Evolutionary conservation across 176 grass and related monocot species (phyloP).

Genomic region (Ampelocalamus luodianensis): DNA sequence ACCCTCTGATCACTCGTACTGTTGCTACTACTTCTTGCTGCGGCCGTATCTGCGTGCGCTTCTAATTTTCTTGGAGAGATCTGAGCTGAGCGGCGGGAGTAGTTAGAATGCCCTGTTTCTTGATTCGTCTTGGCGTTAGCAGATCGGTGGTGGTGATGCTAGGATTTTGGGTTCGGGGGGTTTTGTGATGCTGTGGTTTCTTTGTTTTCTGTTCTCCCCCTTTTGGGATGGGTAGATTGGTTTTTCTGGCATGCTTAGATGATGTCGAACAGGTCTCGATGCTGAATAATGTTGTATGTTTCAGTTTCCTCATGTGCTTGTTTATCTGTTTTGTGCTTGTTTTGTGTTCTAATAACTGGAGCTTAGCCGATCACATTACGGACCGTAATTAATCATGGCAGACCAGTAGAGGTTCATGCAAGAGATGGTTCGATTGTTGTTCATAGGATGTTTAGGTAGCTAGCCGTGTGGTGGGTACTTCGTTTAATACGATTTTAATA

Average conservation of each 20-base stretch:
- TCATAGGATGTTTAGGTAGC: not conserved
- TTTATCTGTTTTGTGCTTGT: not conserved
- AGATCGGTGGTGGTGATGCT: constrained; percentile 5
- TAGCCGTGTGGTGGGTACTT: not conserved
- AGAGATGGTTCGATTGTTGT: not conserved
- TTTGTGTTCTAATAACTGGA: not conserved
- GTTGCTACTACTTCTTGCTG: not conserved
- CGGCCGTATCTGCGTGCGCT: not conserved
- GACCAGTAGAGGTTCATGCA: not conserved
- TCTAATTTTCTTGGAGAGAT: constrained; percentile 7
- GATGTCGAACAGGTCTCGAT: not conserved
- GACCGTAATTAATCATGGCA: constrained; percentile 10
- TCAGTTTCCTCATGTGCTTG: not conserved
- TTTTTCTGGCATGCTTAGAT: not conserved
- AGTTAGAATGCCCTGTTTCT: constrained; percentile 24
- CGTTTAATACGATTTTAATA: not conserved
- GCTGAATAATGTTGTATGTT: not conserved
- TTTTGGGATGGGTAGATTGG: not conserved
- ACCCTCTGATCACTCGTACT: constrained; percentile 27
- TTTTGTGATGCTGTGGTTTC: not conserved
- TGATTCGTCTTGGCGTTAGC: not conserved
- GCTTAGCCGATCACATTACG: not conserved
- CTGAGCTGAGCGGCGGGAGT: constrained; percentile 5
- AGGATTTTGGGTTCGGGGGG: constrained; percentile 24
- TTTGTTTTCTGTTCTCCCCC: not conserved